phyloP scores from a whole-genome alignment of 352 stramenopile species.

The Discostella stelligera region DNA sequence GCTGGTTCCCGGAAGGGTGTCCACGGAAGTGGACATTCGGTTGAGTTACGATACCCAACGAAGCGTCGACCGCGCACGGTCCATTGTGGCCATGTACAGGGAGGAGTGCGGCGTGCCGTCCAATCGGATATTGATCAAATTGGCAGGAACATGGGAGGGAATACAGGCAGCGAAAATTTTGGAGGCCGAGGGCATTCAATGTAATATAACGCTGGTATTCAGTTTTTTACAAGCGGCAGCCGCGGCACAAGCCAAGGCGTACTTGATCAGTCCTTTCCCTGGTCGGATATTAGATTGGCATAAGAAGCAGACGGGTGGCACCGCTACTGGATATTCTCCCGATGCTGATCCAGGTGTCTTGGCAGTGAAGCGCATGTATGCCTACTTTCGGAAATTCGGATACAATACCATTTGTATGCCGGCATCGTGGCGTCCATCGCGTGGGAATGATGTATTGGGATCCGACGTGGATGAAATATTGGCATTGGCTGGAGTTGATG shows the following conservation, averaged over 20 bases:
- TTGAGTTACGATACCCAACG: constrained; percentile 94
- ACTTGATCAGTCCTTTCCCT: constrained; percentile 96
- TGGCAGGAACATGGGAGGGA: constrained; percentile 96
- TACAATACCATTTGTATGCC: constrained; percentile 83
- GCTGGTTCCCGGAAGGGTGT: constrained; percentile 96
- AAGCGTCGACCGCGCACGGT: constrained; percentile 89
- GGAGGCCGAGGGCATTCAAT: constrained; percentile 95
- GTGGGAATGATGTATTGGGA: constrained; percentile 73
- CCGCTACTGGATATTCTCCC: constrained; percentile 81
- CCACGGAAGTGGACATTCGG: constrained; percentile 97
- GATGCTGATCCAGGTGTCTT: constrained; percentile 96
- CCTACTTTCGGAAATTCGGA: constrained; percentile 95
- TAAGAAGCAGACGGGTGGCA: constrained; percentile 84
- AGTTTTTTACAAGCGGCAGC: constrained; percentile 94
- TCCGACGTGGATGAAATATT: constrained; percentile 96
- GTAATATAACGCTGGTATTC: constrained; percentile 99
- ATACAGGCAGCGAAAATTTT: constrained; percentile 95
- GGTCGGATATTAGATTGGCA: constrained; percentile 97
- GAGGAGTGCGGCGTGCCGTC: constrained; percentile 90
- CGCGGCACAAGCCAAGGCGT: constrained; percentile 91
- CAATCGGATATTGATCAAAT: constrained; percentile 97
- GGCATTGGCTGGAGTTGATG: constrained; percentile 94
- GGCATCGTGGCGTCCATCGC: constrained; percentile 68
- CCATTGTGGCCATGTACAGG: constrained; percentile 95
- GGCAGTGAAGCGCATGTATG: constrained; percentile 95